Percentiles rank a stretch among this genome's conserved stretches.
These are phyloP conservation scores for Gamsiella multidivaricata DNA, from an alignment of 192 early-diverging fungal genomes.

Conservation along the genomic window DNA sequence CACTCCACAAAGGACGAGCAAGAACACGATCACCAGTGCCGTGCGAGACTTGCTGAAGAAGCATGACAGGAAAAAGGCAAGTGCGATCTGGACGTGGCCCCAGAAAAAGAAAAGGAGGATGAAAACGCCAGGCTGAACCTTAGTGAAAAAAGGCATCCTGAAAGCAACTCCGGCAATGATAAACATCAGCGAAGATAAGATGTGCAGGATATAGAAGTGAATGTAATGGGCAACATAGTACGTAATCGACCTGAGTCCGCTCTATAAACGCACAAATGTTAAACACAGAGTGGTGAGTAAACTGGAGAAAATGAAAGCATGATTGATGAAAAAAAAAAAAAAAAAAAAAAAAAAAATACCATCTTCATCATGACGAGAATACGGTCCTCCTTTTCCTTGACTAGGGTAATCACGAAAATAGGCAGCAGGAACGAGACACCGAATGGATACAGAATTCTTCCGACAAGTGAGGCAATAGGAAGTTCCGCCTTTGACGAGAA, in stretches of 20 bases:
- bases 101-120: constrained; percentile 72
- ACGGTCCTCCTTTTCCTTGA: constrained; percentile 78
- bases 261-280: constrained; percentile 26
- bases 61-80: constrained; percentile 73
- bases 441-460: constrained; percentile 75
- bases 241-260: constrained; percentile 67
- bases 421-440: constrained; percentile 78
- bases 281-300: background rate
- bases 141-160: constrained; percentile 72
- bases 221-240: constrained; percentile 76
- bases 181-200: constrained; percentile 69
- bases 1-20: constrained; percentile 73
- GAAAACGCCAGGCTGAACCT: constrained; percentile 62
- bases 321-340: background rate
- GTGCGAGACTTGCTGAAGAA: constrained; percentile 68
- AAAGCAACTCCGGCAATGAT: constrained; percentile 67
- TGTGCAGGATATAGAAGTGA: constrained; percentile 69
- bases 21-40: constrained; percentile 71
- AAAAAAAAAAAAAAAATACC: constrained; percentile 24
- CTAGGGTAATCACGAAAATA: constrained; percentile 75
- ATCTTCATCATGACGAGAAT: constrained; percentile 80
- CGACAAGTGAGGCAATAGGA: constrained; percentile 66
- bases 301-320: background rate
- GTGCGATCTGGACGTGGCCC: constrained; percentile 71
- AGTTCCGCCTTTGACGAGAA: constrained; percentile 59